Base-by-base conservation (phyloP, 768 basidiomycete species). In the Mycena belliarum region DNA sequence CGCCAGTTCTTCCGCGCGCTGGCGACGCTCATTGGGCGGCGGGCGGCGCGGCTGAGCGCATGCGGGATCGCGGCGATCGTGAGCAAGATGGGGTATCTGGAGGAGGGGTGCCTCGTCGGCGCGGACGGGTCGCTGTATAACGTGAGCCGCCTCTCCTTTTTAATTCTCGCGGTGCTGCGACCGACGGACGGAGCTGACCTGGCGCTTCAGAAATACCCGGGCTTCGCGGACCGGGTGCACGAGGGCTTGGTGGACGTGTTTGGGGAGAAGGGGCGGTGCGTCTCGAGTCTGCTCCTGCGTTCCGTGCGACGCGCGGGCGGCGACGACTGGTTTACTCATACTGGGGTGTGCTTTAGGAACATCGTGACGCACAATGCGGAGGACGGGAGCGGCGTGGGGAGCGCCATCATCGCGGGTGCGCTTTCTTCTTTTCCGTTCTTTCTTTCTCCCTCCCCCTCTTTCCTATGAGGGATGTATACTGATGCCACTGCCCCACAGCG, bases 61-160 rank as follows among this genome's bases (percentile, higher is more conserved):
- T 99, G 96, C 68, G 96, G 96, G 61, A 98, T 99, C 65, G 96
- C 95, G 3, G 91, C 97, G 10, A 91, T 99, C 66, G 96, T 95
- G 52, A 86, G 87, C 74, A 97, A 93, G 81, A 95, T 91, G 86
- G 91, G 88, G 0, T 93, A 93, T 67, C 77, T 98, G 4, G 95
- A 98, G 18, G 87, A 95, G 60, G 93, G 91, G 0, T 95, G 94
- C 69, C 74, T 81, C 3, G 92, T 96, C 20, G 95, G 92, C 43
- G 93, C 93, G 2, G 96, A 98, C 68, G 96, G 96, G 4, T 91
- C 88, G n/a, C 72, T 98, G 66, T 98, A 97, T 74, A 96, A 95
- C 67, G 94, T 95, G 60, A 60, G 88, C 76, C 23, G 2, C 20
- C 6, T 29, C 25, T 44, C 6, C 37, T 38, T 4, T n/a, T 6